Evolutionary conservation across 2,329 filamentous ascomycete species (phyloP).

Genomic region (Colletotrichum abscissum): DNA sequence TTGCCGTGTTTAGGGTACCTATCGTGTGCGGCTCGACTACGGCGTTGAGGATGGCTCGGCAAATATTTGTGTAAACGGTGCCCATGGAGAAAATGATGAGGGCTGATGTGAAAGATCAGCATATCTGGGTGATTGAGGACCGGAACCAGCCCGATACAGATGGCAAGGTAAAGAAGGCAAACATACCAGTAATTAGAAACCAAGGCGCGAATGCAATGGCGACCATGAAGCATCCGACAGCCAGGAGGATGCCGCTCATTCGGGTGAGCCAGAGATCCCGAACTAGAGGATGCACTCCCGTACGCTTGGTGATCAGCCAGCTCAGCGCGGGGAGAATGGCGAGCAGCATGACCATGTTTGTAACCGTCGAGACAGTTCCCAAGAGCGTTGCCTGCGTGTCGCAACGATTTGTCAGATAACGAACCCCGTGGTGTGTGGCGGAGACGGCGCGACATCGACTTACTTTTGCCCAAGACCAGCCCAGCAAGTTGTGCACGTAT

Average conservation of each 20-base stretch:
- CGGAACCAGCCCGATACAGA: background rate
- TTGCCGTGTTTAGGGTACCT: slow-evolving; percentile 63
- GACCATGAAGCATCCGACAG: slow-evolving; percentile 50
- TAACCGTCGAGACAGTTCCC: slow-evolving; percentile 50
- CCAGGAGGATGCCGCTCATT: slow-evolving; percentile 44
- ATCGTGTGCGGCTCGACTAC: slow-evolving; percentile 65
- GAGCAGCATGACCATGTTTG: slow-evolving; percentile 51
- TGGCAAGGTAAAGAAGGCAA: background rate
- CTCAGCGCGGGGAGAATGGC: slow-evolving; percentile 50
- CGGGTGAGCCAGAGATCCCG: slow-evolving; percentile 56
- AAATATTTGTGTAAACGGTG: slow-evolving; percentile 52
- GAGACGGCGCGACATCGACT: slow-evolving; percentile 23
- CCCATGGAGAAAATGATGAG: slow-evolving; percentile 60
- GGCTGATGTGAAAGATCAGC: slow-evolving; percentile 38
- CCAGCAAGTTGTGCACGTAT: slow-evolving; percentile 63
- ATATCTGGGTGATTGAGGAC: background rate
- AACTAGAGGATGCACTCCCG: slow-evolving; percentile 44
- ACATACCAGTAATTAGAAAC: slow-evolving; percentile 43
- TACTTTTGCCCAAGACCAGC: slow-evolving; percentile 58
- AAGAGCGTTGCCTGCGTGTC: slow-evolving; percentile 52
- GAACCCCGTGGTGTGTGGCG: background rate
- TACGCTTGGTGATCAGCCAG: slow-evolving; percentile 43
- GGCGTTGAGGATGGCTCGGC: slow-evolving; percentile 63
- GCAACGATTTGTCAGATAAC: background rate
- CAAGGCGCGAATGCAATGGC: slow-evolving; percentile 48